Conservation (phyloP, 1,284 basidiomycete species). For the Wolfiporia cocos region DNA sequence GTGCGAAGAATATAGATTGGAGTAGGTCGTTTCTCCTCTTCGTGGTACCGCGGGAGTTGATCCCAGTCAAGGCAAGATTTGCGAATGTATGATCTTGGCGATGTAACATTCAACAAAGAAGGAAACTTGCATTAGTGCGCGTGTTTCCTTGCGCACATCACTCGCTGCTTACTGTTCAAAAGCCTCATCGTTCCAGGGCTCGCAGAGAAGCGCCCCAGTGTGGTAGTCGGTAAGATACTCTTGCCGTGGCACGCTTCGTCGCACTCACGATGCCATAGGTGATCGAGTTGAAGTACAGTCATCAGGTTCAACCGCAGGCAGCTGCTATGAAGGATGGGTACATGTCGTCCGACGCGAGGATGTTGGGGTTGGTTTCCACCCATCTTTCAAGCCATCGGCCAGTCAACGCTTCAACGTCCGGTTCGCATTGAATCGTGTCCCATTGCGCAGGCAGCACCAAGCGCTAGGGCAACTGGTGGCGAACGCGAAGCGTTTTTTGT, state of each 20-base stretch:
- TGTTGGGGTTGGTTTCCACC: conserved; percentile 48
- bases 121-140: conserved; percentile 33
- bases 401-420: conserved; percentile 37
- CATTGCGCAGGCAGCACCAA: conserved; percentile 50
- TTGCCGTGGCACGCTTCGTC: not conserved
- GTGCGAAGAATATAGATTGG: conserved; percentile 52
- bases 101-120: conserved; percentile 30
- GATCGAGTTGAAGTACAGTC: conserved; percentile 49
- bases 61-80: conserved; percentile 40
- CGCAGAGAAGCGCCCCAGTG: conserved; percentile 60
- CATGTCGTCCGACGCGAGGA: conserved; percentile 43
- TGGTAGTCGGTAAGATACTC: conserved; percentile 42
- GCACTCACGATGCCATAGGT: conserved; percentile 27
- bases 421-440: conserved; percentile 50
- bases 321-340: conserved; percentile 54
- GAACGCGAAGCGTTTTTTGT: conserved; percentile 31
- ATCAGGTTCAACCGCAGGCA: conserved; percentile 30
- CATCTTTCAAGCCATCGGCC: conserved; percentile 31
- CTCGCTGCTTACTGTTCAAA: not conserved
- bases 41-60: not conserved
- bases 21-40: conserved; percentile 33
- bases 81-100: conserved; percentile 46
- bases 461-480: conserved; percentile 40
- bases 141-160: not conserved
- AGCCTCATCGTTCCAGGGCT: conserved; percentile 56